Base-by-base conservation (phyloP, 345 rosid species). In the Lepidium africanum region DNA sequence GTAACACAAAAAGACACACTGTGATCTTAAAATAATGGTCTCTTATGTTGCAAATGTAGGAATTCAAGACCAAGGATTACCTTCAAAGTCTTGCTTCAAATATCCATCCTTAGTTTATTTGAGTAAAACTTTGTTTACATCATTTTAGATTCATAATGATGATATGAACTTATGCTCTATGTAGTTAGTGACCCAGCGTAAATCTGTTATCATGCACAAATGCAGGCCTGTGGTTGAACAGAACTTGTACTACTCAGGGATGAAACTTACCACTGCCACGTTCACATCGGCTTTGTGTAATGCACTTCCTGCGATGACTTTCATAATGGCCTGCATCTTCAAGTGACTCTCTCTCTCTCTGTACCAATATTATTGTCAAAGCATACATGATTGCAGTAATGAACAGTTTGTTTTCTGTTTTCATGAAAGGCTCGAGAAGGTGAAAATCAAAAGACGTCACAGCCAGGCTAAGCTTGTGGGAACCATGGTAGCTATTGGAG, bases 401-500 rank as follows among this genome's bases (percentile, higher is more conserved):
- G 21, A 60, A 15, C 1, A 2, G 21, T 35, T 43, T 45, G 45
- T 50, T 61, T 61, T 30, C 23, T 53, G 38, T 53, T 52, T 38
- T 63, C 47, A 19, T 41, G 46, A 25, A 47, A 90, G 97, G 82
- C 79, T 94, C 3, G 99, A 94, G 87, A 81, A 76, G 56, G 81
- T 94, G 10, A 74, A 77, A 8, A 48, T 85, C 27, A 86, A 69
- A 76, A 84, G 60, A 32, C n/a, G 82, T 36, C 92, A 76, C 45
- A 88, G 96, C 85, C 86, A 78, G 64, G 99, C 91, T 57, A 94
- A 88, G 81, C 56, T 88, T 35, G 11, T 81, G 19, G 97, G 99
- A 40, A 94, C 99, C 5, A 10, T 84, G 16, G 89, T 93, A 63
- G 83, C 96, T 30, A 78, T 90, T 25, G 96, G 91, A 16, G 99